These are phyloP conservation scores for Trametes cinnabarina DNA, from an alignment of 768 basidiomycete species.

Conservation along the genomic window DNA sequence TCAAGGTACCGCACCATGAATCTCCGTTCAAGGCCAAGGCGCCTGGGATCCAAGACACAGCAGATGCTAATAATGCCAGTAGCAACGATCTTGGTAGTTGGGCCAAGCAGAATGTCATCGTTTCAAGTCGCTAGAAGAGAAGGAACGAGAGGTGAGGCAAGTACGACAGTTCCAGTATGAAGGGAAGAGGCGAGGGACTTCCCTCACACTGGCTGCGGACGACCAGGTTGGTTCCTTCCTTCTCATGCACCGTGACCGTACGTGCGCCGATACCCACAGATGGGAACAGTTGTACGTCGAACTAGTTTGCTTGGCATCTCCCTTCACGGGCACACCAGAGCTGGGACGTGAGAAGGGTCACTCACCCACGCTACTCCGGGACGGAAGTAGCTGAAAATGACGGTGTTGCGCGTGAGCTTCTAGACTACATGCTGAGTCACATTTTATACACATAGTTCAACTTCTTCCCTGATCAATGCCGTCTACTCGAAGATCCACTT, in stretches of 20 bases:
- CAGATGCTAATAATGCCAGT: neutral
- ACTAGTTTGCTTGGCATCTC: neutral
- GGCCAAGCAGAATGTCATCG: slow-evolving; percentile 7
- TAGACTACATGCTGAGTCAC: slow-evolving; percentile 14
- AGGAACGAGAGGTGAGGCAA: neutral
- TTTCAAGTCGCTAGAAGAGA: neutral
- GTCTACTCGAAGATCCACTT: slow-evolving; percentile 79
- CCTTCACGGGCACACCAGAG: neutral
- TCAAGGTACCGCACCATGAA: slow-evolving; percentile 40
- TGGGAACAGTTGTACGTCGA: slow-evolving; percentile 1
- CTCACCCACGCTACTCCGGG: neutral
- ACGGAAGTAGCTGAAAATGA: slow-evolving; percentile 1
- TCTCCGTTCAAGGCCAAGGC: slow-evolving; percentile 40
- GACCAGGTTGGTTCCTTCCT: neutral
- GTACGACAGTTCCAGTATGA: neutral
- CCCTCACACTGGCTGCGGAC: neutral
- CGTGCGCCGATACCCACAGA: neutral
- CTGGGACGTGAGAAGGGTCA: neutral
- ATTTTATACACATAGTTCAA: slow-evolving; percentile 7
- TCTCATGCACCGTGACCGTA: slow-evolving; percentile 1
- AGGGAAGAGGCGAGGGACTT: neutral
- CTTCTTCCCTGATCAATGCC: slow-evolving; percentile 12
- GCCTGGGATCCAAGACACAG: slow-evolving; percentile 23
- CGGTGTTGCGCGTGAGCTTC: slow-evolving; percentile 3
- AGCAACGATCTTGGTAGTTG: slow-evolving; percentile 7